A percentile compares a stretch with the other conserved stretches of the same genome.
Evolutionary conservation across 2,329 filamentous ascomycete genomes (phyloP).

Genomic region (Falciphora oryzae): DNA sequence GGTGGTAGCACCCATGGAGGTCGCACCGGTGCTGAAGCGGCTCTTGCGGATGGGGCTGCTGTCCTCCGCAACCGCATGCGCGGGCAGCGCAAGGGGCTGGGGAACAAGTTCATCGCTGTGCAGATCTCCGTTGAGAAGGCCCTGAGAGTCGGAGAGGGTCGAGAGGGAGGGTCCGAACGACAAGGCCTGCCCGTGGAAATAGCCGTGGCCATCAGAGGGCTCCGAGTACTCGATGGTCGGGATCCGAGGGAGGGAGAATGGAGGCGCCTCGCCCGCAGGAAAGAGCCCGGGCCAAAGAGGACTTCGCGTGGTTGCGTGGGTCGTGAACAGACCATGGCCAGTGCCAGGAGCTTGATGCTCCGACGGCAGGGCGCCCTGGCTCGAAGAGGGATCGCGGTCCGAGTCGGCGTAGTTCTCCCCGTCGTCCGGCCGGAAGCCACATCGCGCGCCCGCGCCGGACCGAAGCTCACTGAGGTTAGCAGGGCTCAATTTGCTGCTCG

Average conservation of each 20-base stretch:
- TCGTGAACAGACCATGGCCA: background rate
- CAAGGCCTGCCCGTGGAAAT: background rate
- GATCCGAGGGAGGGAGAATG: constrained; percentile 6
- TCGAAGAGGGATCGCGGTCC: background rate
- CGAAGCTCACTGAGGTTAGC: constrained; percentile 6
- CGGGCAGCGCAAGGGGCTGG: constrained; percentile 17
- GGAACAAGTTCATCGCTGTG: constrained; percentile 13
- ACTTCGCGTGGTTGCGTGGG: background rate
- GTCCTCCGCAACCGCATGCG: constrained; percentile 8
- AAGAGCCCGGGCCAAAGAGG: background rate
- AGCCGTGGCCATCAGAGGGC: background rate
- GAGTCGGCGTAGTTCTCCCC: background rate
- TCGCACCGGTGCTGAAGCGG: constrained; percentile 20
- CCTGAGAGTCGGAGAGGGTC: constrained; percentile 6
- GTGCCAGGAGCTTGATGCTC: background rate
- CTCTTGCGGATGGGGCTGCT: constrained; percentile 12
- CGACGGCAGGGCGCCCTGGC: background rate
- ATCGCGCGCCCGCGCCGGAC: constrained; percentile 9
- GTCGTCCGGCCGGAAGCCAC: constrained; percentile 11
- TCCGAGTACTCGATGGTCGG: constrained; percentile 3
- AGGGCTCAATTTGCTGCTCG: background rate
- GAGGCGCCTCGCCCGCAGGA: constrained; percentile 2
- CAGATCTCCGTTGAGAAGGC: constrained; percentile 7
- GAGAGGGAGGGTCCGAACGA: constrained; percentile 2
- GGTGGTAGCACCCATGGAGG: constrained; percentile 20